These are phyloP conservation scores for Penicillium paradoxum DNA, from an alignment of 495 filamentous ascomycete genomes.

Conservation along the genomic window DNA sequence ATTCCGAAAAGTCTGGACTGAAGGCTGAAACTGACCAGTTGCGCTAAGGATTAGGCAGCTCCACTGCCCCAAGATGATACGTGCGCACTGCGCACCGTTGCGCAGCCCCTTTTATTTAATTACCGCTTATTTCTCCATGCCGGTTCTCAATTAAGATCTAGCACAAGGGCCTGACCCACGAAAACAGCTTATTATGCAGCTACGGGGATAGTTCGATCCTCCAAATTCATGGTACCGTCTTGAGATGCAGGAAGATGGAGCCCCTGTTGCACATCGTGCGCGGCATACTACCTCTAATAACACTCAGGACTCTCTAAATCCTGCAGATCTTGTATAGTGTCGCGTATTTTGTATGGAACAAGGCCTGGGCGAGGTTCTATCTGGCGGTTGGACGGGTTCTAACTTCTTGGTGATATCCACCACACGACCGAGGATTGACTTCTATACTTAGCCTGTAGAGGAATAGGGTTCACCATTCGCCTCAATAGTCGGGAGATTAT, in stretches of 20 bases:
- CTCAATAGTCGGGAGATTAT: not conserved
- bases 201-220: not conserved
- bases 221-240: not conserved
- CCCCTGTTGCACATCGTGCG: too few relatives aligned
- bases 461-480: too few relatives aligned
- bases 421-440: too few relatives aligned
- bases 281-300: too few relatives aligned
- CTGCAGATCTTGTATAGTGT: too few relatives aligned
- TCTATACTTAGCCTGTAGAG: too few relatives aligned
- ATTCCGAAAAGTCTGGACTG: not conserved
- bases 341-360: too few relatives aligned
- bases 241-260: too few relatives aligned
- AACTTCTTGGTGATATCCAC: too few relatives aligned
- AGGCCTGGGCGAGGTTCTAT: too few relatives aligned
- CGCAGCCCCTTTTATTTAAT: not conserved
- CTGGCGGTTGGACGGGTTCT: too few relatives aligned
- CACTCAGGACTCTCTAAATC: too few relatives aligned
- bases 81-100: not conserved
- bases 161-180: not conserved
- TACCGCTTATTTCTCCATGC: not conserved
- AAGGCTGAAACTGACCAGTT: not conserved
- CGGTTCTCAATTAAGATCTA: not conserved
- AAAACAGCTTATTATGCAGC: not conserved
- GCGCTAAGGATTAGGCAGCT: not conserved
- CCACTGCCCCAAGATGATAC: not conserved